These are phyloP conservation scores for Pichia heedii DNA, from an alignment of 805 yeast species.

Conservation along the genomic window DNA sequence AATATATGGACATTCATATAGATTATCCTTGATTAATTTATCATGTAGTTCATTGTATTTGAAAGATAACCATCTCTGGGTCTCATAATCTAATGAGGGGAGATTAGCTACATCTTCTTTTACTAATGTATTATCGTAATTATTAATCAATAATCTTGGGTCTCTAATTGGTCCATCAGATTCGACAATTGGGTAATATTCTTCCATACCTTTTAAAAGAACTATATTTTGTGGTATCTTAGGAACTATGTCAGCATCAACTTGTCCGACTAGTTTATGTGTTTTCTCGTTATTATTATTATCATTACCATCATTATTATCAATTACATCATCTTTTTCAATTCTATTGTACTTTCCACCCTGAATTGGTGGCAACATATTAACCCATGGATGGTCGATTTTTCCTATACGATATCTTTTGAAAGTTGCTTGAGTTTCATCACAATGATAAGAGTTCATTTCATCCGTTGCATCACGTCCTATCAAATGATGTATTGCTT, in stretches of 20 bases:
- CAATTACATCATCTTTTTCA: conserved; percentile 7
- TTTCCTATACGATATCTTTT: conserved; percentile 55
- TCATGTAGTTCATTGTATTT: conserved; percentile 57
- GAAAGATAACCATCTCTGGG: conserved; percentile 48
- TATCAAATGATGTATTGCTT: conserved; percentile 72
- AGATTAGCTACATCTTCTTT: conserved; percentile 44
- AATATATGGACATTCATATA: conserved; percentile 66
- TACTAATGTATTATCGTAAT: conserved; percentile 49
- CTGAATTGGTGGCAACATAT: conserved; percentile 81
- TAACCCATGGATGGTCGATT: conserved; percentile 58
- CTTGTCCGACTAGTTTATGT: conserved; percentile 34
- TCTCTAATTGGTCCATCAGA: conserved; percentile 34
- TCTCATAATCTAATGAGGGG: conserved; percentile 59
- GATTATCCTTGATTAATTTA: conserved; percentile 44
- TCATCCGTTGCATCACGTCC: conserved; percentile 91
- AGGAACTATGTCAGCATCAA: conserved; percentile 37
- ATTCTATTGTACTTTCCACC: conserved; percentile 48
- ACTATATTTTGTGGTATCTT: conserved; percentile 41
- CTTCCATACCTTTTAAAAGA: conserved; percentile 30
- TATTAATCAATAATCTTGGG: conserved; percentile 43
- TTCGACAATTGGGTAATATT: conserved; percentile 27
- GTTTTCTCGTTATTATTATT: neutral
- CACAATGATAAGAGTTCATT: conserved; percentile 74
- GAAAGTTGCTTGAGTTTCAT: conserved; percentile 45
- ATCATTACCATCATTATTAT: neutral